A percentile compares a stretch with the other conserved stretches of the same genome.
These are phyloP conservation scores for Platanthera zijinensis DNA, from an alignment of 106 monocot species.

Conservation along the genomic window DNA sequence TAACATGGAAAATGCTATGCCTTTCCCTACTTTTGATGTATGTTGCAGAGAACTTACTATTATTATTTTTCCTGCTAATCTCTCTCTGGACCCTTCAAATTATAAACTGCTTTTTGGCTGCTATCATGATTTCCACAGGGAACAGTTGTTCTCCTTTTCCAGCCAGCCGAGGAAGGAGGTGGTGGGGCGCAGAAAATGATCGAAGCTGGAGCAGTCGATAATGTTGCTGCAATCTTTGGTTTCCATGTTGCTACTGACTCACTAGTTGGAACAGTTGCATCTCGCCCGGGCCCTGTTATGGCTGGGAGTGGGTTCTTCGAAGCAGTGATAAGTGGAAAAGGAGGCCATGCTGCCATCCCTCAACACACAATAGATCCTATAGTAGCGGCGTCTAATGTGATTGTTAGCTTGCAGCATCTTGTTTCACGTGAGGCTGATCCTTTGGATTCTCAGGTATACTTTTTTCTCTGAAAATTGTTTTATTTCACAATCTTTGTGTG, in stretches of 20 bases:
- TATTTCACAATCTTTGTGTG: no score
- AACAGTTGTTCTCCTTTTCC: constrained; percentile 81
- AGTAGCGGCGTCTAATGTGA: constrained; percentile 85
- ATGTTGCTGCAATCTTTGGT: constrained; percentile 90
- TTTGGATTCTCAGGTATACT: constrained; percentile 78
- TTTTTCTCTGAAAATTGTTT: no score
- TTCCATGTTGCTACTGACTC: constrained; percentile 33
- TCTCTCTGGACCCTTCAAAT: background rate
- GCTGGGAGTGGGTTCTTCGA: constrained; percentile 93
- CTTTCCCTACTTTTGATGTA: background rate
- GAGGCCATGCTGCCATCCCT: constrained; percentile 94
- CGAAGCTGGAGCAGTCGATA: constrained; percentile 61
- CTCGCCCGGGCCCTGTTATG: constrained; percentile 76
- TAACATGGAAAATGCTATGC: background rate
- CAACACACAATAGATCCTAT: constrained; percentile 94
- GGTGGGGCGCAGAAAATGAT: constrained; percentile 89
- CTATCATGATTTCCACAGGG: constrained; percentile 38
- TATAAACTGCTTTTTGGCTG: background rate
- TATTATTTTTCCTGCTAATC: background rate
- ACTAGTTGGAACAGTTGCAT: constrained; percentile 54
- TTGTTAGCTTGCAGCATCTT: constrained; percentile 93
- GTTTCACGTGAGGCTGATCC: constrained; percentile 98
- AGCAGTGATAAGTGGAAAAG: constrained; percentile 92
- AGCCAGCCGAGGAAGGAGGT: constrained; percentile 96
- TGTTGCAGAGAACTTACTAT: background rate